Conservation (phyloP, 768 basidiomycete genomes). For the Tephrocybe sp. region DNA sequence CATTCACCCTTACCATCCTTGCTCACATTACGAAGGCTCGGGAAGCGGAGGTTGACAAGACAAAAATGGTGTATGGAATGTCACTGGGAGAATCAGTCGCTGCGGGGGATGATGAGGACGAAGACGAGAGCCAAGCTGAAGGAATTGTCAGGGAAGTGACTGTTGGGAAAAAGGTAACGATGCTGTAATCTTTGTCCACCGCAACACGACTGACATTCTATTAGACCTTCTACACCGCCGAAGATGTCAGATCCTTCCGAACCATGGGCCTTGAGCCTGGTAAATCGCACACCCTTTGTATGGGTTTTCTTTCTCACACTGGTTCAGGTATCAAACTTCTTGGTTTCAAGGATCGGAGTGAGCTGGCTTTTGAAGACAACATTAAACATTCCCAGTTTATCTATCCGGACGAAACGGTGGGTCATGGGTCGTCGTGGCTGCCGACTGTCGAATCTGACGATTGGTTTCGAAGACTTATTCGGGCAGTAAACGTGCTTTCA, state of each 20-base stretch:
- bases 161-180: constrained; percentile 52
- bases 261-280: constrained; percentile 79
- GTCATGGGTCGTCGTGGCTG: constrained; percentile 16
- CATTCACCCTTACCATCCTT: background rate
- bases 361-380: constrained; percentile 85
- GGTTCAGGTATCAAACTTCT: constrained; percentile 82
- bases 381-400: constrained; percentile 90
- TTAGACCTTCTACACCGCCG: constrained; percentile 83
- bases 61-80: constrained; percentile 46
- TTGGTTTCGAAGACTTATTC: constrained; percentile 58
- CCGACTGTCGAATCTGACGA: constrained; percentile 2
- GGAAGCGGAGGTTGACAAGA: constrained; percentile 46
- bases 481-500: constrained; percentile 92
- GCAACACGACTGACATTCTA: background rate
- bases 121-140: constrained; percentile 35
- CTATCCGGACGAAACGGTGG: constrained; percentile 87
- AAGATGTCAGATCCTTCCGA: constrained; percentile 80
- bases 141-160: constrained; percentile 42
- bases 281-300: constrained; percentile 25
- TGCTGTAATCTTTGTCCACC: constrained; percentile 13
- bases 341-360: constrained; percentile 78
- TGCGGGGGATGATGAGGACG: constrained; percentile 37
- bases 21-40: constrained; percentile 31
- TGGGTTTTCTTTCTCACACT: background rate
- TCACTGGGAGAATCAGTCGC: constrained; percentile 33